These are phyloP conservation scores for Mycena rebaudengoi DNA, from an alignment of 768 basidiomycete species.

Conservation along the genomic window DNA sequence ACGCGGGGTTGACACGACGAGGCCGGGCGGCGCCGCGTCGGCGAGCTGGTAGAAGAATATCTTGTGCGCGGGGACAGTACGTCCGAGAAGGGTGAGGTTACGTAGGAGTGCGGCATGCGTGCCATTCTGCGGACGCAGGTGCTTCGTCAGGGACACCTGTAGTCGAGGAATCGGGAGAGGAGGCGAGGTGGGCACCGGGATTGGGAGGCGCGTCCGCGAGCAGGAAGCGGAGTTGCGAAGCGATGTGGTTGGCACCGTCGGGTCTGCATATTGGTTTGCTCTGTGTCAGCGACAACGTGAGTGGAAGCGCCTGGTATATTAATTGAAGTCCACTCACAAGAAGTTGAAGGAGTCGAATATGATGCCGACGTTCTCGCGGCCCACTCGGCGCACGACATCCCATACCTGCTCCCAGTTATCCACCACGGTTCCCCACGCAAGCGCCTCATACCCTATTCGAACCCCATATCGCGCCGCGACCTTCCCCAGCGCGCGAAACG, in stretches of 20 bases:
- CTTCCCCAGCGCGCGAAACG: constrained; percentile 40
- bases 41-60: constrained; percentile 52
- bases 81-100: constrained; percentile 38
- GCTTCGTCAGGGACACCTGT: neutral
- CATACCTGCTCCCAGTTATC: constrained; percentile 48
- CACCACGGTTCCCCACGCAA: constrained; percentile 45
- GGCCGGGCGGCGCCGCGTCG: constrained; percentile 39
- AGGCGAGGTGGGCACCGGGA: neutral
- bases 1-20: constrained; percentile 25
- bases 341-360: constrained; percentile 49
- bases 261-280: constrained; percentile 49
- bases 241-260: constrained; percentile 31
- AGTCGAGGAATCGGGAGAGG: neutral
- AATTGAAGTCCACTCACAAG: constrained; percentile 20
- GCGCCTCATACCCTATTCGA: constrained; percentile 41
- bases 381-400: constrained; percentile 41
- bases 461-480: constrained; percentile 39
- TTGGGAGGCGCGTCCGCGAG: constrained; percentile 5
- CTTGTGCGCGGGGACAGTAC: constrained; percentile 42
- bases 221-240: constrained; percentile 22
- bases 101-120: constrained; percentile 25
- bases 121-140: constrained; percentile 11
- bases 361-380: constrained; percentile 47
- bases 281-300: constrained; percentile 18
- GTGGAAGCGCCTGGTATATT: neutral